Conservation (phyloP, 768 basidiomycete genomes). For the Lactarius tabidus region DNA sequence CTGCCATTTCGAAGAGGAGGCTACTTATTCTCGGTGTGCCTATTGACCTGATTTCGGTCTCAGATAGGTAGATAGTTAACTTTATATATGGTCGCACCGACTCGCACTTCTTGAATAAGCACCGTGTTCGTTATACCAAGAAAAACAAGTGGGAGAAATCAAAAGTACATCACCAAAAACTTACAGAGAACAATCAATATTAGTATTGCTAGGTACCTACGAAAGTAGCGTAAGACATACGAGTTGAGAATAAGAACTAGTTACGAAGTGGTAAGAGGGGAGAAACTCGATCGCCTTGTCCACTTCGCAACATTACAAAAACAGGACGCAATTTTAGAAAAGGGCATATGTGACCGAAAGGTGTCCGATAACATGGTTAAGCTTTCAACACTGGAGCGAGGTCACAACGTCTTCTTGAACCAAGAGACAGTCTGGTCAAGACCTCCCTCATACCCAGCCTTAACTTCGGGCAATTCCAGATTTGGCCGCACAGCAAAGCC, state of each 20-base stretch:
- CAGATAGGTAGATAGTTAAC: not conserved
- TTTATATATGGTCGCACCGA: too few species aligned
- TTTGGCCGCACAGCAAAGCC: conserved; percentile 49
- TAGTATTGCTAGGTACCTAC: not conserved
- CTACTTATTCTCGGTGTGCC: not conserved
- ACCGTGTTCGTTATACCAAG: not conserved
- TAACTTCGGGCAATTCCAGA: conserved; percentile 39
- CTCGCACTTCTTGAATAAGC: not conserved
- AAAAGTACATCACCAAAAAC: not conserved
- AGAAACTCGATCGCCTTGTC: not conserved
- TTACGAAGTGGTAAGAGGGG: not conserved
- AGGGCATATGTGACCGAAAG: too few species aligned
- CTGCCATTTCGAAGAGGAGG: not conserved
- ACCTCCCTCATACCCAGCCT: conserved; percentile 43
- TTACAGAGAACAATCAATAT: not conserved
- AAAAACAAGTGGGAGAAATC: not conserved
- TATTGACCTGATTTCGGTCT: not conserved
- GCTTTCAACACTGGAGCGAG: not conserved
- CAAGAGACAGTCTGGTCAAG: conserved; percentile 41
- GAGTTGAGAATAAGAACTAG: not conserved
- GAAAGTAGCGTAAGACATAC: not conserved
- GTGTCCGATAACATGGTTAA: not conserved
- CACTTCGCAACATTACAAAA: not conserved
- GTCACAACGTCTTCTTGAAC: conserved; percentile 39
- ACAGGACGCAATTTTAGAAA: not conserved